phyloP scores from a whole-genome alignment of 2,329 filamentous ascomycete species.

The Diaporthe sp. region DNA sequence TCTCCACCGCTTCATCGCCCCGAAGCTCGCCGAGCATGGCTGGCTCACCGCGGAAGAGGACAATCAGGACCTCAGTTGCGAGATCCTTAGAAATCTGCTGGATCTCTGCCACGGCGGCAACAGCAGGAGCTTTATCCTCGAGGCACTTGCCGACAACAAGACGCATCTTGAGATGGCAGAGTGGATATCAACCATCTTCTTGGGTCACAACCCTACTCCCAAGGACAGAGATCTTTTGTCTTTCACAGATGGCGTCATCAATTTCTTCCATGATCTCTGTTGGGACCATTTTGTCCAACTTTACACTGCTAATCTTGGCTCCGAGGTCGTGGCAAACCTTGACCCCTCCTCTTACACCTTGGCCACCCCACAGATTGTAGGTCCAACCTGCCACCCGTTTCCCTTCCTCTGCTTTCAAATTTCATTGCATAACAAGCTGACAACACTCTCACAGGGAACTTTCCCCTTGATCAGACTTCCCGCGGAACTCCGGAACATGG shows the following conservation, averaged over 20 bases:
- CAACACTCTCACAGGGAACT: too few species aligned
- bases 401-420: too few species aligned
- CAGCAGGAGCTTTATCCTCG: neutral
- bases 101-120: neutral
- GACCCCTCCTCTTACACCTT: fast-evolving
- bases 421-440: too few species aligned
- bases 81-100: neutral
- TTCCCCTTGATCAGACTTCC: too few species aligned
- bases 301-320: fast-evolving
- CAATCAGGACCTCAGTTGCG: neutral
- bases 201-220: neutral
- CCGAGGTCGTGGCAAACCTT: fast-evolving
- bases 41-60: neutral
- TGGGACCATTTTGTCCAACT: neutral
- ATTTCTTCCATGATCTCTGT: too few species aligned
- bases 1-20: fast-evolving
- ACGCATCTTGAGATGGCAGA: neutral
- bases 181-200: neutral
- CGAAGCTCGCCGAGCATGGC: neutral
- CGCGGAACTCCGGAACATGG: too few species aligned
- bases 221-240: fast-evolving
- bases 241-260: neutral
- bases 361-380: neutral
- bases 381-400: too few species aligned
- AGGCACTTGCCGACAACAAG: neutral